phyloP scores from a whole-genome alignment of 306 rosid species.

The Canavalia gladiata region DNA sequence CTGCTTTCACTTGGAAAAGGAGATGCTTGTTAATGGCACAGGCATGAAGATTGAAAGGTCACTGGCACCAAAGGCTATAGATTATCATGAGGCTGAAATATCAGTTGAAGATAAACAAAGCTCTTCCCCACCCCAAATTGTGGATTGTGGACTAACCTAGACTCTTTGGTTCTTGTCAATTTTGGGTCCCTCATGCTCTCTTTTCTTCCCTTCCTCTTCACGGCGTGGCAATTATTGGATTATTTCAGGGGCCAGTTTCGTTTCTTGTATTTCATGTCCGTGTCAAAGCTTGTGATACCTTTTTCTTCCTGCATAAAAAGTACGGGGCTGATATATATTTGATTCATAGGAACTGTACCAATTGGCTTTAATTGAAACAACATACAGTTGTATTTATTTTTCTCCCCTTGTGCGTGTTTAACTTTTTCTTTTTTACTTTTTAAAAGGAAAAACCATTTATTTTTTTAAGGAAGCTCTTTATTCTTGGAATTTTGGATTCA shows the following conservation, averaged over 20 bases:
- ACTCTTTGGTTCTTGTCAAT: constrained; percentile 20
- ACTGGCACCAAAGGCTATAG: constrained; percentile 51
- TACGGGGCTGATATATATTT: background rate
- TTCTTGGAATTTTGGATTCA: background rate
- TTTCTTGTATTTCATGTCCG: constrained; percentile 11
- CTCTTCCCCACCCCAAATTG: constrained; percentile 63
- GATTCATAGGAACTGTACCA: background rate
- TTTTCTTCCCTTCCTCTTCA: constrained; percentile 12
- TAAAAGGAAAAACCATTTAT: no score
- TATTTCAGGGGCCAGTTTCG: constrained; percentile 28
- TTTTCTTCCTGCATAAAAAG: constrained; percentile 13
- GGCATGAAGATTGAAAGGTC: constrained; percentile 64
- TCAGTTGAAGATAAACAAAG: constrained; percentile 60
- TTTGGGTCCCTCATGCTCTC: constrained; percentile 34
- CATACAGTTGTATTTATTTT: background rate
- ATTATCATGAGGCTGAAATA: constrained; percentile 61
- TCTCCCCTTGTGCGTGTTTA: background rate
- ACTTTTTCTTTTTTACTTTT: no score
- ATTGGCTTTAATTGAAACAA: constrained; percentile 23
- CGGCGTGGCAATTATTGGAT: constrained; percentile 28
- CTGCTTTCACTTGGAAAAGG: constrained; percentile 82
- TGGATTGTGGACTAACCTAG: constrained; percentile 49
- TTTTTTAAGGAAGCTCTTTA: background rate
- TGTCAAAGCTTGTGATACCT: constrained; percentile 32
- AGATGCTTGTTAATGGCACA: constrained; percentile 63